Conservation (phyloP, 164 flowering plant genomes). For the Vitis labrusca region DNA sequence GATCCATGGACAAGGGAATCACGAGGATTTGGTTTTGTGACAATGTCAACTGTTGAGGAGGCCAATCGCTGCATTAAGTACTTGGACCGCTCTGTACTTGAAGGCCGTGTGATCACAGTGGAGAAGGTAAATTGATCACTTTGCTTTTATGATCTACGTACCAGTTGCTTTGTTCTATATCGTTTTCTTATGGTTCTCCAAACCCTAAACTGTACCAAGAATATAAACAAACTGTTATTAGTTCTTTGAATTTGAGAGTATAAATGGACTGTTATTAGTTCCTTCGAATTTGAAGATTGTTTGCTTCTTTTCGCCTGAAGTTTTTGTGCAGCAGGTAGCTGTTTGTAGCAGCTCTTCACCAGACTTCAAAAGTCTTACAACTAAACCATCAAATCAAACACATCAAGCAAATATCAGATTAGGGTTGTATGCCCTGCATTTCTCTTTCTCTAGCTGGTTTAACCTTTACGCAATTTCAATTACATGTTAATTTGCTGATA, state of each 20-base stretch:
- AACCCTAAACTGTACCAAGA: no score
- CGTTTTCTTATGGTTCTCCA: no score
- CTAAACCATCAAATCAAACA: constrained; percentile 72
- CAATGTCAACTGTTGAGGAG: constrained; percentile 66
- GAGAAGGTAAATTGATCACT: constrained; percentile 63
- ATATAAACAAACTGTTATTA: no score
- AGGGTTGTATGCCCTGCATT: constrained; percentile 99
- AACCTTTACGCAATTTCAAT: constrained; percentile 7
- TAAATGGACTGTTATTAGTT: constrained; percentile 20
- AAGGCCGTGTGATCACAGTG: constrained; percentile 86
- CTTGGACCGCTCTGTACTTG: constrained; percentile 72
- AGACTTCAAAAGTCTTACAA: constrained; percentile 50
- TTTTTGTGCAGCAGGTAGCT: constrained; percentile 87
- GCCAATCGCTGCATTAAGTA: constrained; percentile 85
- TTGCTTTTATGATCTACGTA: neutral
- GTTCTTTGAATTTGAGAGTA: neutral
- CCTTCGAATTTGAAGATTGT: constrained; percentile 39
- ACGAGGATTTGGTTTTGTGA: constrained; percentile 95
- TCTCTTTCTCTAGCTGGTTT: constrained; percentile 33
- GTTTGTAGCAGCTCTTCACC: constrained; percentile 97
- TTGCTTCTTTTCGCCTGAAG: constrained; percentile 63
- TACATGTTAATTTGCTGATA: neutral
- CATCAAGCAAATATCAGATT: constrained; percentile 68
- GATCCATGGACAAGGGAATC: constrained; percentile 97
- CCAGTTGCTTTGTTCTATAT: neutral